Evolutionary conservation across 2,329 filamentous ascomycete species (phyloP).

Genomic region (Exophiala bonariae): DNA sequence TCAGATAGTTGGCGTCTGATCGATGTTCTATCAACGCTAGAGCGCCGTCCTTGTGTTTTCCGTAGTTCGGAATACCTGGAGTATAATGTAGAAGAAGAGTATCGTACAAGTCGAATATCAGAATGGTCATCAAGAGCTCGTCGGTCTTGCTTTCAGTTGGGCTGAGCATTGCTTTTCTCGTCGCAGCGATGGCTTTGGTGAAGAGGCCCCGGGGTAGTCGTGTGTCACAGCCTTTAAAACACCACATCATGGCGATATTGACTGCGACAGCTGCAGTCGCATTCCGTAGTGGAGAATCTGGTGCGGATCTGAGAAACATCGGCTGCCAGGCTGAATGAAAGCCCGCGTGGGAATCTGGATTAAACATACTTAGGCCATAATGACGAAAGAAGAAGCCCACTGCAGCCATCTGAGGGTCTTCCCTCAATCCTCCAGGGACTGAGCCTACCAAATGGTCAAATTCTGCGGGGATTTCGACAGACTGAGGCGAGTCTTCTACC

Average conservation of each 20-base stretch:
- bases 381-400: slow-evolving; percentile 27
- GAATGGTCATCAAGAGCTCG: slow-evolving; percentile 27
- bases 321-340: slow-evolving; percentile 25
- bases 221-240: slow-evolving; percentile 19
- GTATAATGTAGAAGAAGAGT: slow-evolving; percentile 23
- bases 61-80: slow-evolving; percentile 5
- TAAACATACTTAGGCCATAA: slow-evolving; percentile 18
- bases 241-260: slow-evolving; percentile 29
- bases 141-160: slow-evolving; percentile 19
- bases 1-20: slow-evolving; percentile 18
- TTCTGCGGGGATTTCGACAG: not conserved
- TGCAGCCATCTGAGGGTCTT: slow-evolving; percentile 20
- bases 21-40: slow-evolving; percentile 26
- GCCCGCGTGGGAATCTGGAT: slow-evolving; percentile 16
- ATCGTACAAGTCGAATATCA: slow-evolving; percentile 30
- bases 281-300: slow-evolving; percentile 22
- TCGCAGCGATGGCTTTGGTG: slow-evolving; percentile 22
- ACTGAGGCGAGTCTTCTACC: not conserved
- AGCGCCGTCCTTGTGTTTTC: slow-evolving; percentile 26
- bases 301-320: slow-evolving; percentile 17
- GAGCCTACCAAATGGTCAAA: not conserved
- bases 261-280: slow-evolving; percentile 27
- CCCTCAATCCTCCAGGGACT: slow-evolving; percentile 17
- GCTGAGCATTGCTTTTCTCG: slow-evolving; percentile 20
- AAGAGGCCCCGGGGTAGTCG: slow-evolving; percentile 20